A percentile compares a stretch with the other conserved stretches of the same genome.
These are phyloP conservation scores for Canariomyces notabilis DNA, from an alignment of 2,329 filamentous ascomycete species.

Conservation along the genomic window DNA sequence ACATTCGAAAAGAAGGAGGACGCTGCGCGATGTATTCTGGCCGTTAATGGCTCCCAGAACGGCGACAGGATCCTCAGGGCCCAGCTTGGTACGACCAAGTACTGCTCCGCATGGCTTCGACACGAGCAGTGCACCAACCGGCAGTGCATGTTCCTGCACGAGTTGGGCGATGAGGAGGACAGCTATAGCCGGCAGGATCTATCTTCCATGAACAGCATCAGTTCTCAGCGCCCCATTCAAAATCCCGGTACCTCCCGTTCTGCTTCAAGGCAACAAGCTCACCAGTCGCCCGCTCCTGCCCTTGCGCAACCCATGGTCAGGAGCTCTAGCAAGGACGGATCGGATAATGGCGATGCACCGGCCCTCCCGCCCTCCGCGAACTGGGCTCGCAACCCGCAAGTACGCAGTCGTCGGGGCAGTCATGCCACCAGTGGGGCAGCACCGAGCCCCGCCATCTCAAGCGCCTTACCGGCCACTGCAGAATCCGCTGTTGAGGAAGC, in stretches of 20 bases:
- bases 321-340: slow-evolving; percentile 72
- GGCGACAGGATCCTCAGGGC: slow-evolving; percentile 80
- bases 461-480: slow-evolving; percentile 48
- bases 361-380: slow-evolving; percentile 91
- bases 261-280: slow-evolving; percentile 48
- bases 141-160: slow-evolving; percentile 96
- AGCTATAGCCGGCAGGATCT: slow-evolving; percentile 93
- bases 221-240: slow-evolving; percentile 65
- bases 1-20: slow-evolving; percentile 92
- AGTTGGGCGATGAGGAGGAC: slow-evolving; percentile 96
- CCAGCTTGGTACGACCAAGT: slow-evolving; percentile 86
- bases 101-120: slow-evolving; percentile 93
- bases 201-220: slow-evolving; percentile 88
- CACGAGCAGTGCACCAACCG: slow-evolving; percentile 93
- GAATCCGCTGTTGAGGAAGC: slow-evolving; percentile 41
- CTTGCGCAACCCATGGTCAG: slow-evolving; percentile 63
- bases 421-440: slow-evolving; percentile 76
- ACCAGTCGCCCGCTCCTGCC: slow-evolving; percentile 34
- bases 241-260: slow-evolving; percentile 49
- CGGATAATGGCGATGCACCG: slow-evolving; percentile 71
- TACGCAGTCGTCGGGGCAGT: slow-evolving; percentile 66
- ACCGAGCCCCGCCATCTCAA: slow-evolving; percentile 73
- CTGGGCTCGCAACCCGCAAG: slow-evolving; percentile 73
- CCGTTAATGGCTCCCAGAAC: slow-evolving; percentile 89
- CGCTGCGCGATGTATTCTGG: slow-evolving; percentile 81